Evolutionary conservation across 208 protist species (phyloP).

Genomic region (Herpetomonas tarakana): DNA sequence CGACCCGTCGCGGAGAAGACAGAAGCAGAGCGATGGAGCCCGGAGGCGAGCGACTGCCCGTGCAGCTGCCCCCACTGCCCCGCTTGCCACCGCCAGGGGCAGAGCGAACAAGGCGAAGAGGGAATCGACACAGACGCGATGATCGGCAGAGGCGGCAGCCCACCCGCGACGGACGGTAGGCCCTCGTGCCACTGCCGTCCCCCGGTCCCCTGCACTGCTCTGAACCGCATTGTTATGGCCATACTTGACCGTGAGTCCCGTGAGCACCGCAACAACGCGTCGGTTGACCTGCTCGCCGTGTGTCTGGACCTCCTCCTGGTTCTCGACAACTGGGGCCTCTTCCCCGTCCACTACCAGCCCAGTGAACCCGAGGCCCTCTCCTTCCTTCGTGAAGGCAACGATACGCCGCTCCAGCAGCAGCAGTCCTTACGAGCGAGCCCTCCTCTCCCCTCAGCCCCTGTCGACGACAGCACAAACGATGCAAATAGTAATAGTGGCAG

Average conservation of each 20-base stretch:
- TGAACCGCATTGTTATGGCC: background rate
- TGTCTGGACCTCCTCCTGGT: background rate
- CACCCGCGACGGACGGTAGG: background rate
- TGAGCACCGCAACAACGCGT: background rate
- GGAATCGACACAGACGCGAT: background rate
- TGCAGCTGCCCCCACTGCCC: background rate
- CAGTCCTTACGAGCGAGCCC: too few relatives aligned
- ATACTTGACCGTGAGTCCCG: conserved; percentile 5
- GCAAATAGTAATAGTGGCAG: too few relatives aligned
- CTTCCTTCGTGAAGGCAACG: too few relatives aligned
- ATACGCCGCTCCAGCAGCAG: too few relatives aligned
- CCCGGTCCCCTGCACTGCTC: background rate
- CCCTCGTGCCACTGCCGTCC: background rate
- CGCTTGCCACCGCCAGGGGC: background rate
- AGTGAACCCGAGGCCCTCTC: too few relatives aligned
- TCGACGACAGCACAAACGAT: too few relatives aligned
- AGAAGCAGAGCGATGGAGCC: background rate
- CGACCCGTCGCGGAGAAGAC: background rate
- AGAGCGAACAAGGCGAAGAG: too few relatives aligned
- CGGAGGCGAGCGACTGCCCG: background rate
- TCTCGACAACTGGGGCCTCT: conserved; percentile 1
- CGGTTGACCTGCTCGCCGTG: background rate
- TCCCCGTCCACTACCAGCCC: background rate
- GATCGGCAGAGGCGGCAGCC: background rate
- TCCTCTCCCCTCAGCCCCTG: too few relatives aligned